Conservation (phyloP, 169 alveolate species). For the Cryptosporidium andersoni region DNA sequence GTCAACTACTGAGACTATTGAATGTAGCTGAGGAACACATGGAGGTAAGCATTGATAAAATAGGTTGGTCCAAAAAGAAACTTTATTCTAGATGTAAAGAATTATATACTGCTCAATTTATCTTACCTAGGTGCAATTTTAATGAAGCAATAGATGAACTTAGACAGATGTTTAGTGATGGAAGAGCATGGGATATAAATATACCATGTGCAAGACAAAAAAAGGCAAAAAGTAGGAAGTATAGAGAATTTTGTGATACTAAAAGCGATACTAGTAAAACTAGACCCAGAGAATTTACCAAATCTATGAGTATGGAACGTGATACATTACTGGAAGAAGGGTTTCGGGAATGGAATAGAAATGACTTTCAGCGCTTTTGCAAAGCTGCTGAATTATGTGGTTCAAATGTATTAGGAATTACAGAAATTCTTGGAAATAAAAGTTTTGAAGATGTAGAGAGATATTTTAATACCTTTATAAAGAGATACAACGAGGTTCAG, state of each 20-base stretch:
- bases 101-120: constrained; percentile 27
- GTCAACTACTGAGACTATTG: constrained; percentile 15
- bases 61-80: constrained; percentile 61
- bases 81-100: constrained; percentile 43
- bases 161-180: constrained; percentile 51
- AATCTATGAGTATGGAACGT: constrained; percentile 27
- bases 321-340: constrained; percentile 79
- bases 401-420: constrained; percentile 65
- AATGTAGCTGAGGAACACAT: constrained; percentile 68
- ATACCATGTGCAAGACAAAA: constrained; percentile 81
- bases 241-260: constrained; percentile 17
- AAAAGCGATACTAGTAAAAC: background rate
- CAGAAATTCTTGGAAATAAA: constrained; percentile 40
- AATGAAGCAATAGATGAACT: constrained; percentile 41
- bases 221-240: constrained; percentile 75
- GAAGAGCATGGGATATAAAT: constrained; percentile 69
- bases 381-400: constrained; percentile 83
- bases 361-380: constrained; percentile 80
- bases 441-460: constrained; percentile 45
- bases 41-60: constrained; percentile 56
- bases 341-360: constrained; percentile 83
- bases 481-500: constrained; percentile 47
- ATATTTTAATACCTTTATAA: constrained; percentile 29
- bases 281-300: constrained; percentile 39
- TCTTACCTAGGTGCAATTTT: constrained; percentile 62